phyloP scores from a whole-genome alignment of 768 basidiomycete species.

The Serendipita sp. region DNA sequence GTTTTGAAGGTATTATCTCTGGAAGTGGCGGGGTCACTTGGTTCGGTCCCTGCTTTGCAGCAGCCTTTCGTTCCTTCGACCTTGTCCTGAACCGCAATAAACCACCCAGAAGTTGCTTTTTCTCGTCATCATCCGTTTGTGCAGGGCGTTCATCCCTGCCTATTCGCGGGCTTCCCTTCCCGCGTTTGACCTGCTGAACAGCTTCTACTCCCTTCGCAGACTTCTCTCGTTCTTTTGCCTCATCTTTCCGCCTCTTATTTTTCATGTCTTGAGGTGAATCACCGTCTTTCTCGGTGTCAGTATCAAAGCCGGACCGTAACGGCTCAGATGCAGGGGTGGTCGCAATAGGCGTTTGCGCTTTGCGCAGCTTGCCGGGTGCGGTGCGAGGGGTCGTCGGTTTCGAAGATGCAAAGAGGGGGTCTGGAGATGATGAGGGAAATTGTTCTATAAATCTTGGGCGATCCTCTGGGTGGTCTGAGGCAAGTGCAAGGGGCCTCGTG shows the following conservation, averaged over 20 bases:
- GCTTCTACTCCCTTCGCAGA: neutral
- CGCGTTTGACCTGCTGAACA: neutral
- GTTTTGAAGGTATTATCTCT: neutral
- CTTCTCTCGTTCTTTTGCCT: neutral
- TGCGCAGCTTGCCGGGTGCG: neutral
- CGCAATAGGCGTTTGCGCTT: neutral
- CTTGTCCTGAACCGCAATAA: neutral
- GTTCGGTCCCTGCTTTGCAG: neutral
- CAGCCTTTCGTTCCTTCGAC: conserved; percentile 1
- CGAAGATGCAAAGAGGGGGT: neutral
- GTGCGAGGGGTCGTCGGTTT: neutral
- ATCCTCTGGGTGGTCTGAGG: neutral
- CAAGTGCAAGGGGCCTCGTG: neutral
- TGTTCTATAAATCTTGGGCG: conserved; percentile 2
- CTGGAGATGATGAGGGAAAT: neutral
- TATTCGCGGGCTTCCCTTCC: no score
- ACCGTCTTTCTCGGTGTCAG: neutral
- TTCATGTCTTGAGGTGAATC: neutral
- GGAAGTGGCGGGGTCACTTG: neutral
- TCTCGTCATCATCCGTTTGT: neutral
- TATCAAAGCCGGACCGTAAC: neutral
- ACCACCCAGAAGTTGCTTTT: neutral
- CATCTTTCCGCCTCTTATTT: neutral
- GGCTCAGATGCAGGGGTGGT: neutral
- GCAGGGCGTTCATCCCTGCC: neutral